Percentiles rank a stretch among this genome's conserved stretches.
phyloP scores from a whole-genome alignment of 768 basidiomycete genomes.

The Xerocomus spinulosus region DNA sequence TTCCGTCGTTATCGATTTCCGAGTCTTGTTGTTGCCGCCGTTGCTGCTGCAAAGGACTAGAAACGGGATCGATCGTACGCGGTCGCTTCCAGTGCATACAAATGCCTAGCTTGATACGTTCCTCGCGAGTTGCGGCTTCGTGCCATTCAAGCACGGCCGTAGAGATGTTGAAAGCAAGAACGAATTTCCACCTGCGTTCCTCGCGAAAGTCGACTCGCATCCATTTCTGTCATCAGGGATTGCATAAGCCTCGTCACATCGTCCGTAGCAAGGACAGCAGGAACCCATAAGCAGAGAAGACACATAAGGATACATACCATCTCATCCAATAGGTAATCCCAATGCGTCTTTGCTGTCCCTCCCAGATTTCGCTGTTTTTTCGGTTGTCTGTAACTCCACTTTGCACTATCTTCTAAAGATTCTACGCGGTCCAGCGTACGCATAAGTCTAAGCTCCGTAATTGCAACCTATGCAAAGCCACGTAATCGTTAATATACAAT shows the following conservation, averaged over 20 bases:
- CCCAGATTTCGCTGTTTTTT: conserved; percentile 87
- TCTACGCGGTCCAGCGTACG: conserved; percentile 86
- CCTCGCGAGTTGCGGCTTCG: conserved; percentile 57
- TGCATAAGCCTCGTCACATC: conserved; percentile 7
- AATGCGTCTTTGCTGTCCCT: conserved; percentile 75
- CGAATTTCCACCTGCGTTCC: conserved; percentile 89
- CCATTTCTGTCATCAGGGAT: conserved; percentile 67
- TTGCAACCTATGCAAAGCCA: conserved; percentile 54
- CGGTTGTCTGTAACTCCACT: conserved; percentile 93
- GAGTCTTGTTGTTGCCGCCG: conserved; percentile 30
- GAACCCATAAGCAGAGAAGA: not conserved
- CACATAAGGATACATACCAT: conserved; percentile 55
- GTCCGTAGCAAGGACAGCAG: not conserved
- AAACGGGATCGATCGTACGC: conserved; percentile 24
- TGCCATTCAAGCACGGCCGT: conserved; percentile 88
- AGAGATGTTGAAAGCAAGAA: conserved; percentile 77
- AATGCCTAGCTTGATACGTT: conserved; percentile 61
- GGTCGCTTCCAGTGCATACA: conserved; percentile 61
- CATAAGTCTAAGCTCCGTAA: conserved; percentile 70
- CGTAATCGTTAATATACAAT: not conserved
- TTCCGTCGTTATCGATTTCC: conserved; percentile 28
- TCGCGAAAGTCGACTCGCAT: conserved; percentile 94
- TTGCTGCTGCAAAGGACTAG: conserved; percentile 23
- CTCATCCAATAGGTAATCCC: conserved; percentile 96
- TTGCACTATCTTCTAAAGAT: conserved; percentile 65